Percentiles rank a stretch among this genome's conserved stretches.
These are phyloP conservation scores for Picea mariana DNA, from an alignment of 83 land plant genomes.

Conservation along the genomic window DNA sequence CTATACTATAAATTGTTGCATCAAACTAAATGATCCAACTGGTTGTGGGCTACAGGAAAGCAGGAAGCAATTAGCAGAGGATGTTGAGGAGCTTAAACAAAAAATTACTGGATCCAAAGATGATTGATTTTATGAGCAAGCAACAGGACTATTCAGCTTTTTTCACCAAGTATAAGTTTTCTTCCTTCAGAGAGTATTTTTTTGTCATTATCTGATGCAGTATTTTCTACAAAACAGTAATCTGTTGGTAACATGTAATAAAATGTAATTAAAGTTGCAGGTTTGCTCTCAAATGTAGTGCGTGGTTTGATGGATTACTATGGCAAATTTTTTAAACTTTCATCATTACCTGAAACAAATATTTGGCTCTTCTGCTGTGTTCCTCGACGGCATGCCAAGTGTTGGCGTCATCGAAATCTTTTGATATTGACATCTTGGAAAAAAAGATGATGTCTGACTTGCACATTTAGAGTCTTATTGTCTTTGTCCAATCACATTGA, in stretches of 20 bases:
- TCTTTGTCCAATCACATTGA: no score
- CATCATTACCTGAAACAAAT: neutral
- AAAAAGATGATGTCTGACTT: no score
- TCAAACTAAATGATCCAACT: neutral
- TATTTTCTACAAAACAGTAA: neutral
- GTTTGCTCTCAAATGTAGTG: neutral
- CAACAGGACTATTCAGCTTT: neutral
- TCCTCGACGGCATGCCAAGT: no score
- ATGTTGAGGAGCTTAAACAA: conserved; percentile 54
- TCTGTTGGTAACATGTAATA: neutral
- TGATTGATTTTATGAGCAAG: neutral
- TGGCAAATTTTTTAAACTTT: neutral
- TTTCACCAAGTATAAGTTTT: neutral
- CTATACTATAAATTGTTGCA: neutral
- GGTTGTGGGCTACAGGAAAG: conserved; percentile 36
- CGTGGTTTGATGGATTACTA: neutral
- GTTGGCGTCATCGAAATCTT: no score
- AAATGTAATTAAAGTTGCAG: neutral
- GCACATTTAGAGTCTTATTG: no score
- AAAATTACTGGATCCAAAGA: conserved; percentile 45
- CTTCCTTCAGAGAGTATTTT: neutral
- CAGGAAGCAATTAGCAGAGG: conserved; percentile 53
- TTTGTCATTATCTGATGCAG: neutral
- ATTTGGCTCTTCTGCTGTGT: neutral
- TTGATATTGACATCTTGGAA: no score